Evolutionary conservation across 2,329 filamentous ascomycete species (phyloP).

Genomic region (Nemania abortiva): DNA sequence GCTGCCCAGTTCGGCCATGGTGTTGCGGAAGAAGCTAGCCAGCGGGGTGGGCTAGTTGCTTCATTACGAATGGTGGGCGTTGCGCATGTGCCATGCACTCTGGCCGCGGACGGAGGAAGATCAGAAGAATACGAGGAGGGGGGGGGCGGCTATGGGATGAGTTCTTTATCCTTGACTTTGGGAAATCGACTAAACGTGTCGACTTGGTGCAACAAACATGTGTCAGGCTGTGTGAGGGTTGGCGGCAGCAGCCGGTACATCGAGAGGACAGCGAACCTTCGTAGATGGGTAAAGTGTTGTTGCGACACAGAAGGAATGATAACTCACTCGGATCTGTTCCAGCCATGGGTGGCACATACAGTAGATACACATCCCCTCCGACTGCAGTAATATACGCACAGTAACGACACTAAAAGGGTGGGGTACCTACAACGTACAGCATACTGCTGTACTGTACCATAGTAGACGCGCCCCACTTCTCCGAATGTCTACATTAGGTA

Average conservation of each 20-base stretch:
- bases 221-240: slow-evolving; percentile 14
- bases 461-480: not conserved
- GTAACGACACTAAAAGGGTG: not conserved
- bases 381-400: not conserved
- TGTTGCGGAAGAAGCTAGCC: slow-evolving; percentile 46
- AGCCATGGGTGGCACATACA: not conserved
- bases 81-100: slow-evolving; percentile 23
- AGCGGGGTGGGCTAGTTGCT: slow-evolving; percentile 38
- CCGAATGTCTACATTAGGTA: too few species aligned
- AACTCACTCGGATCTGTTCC: not conserved
- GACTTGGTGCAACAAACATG: slow-evolving; percentile 20
- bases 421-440: not conserved
- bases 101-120: slow-evolving; percentile 13
- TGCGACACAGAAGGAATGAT: not conserved
- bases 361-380: not conserved
- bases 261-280: not conserved
- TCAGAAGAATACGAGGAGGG: not conserved
- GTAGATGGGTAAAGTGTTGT: slow-evolving; percentile 1
- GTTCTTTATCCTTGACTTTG: slow-evolving; percentile 2
- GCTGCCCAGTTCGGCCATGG: slow-evolving; percentile 74
- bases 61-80: slow-evolving; percentile 43
- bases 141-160: not conserved
- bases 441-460: not conserved
- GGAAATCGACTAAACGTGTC: slow-evolving; percentile 10
- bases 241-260: slow-evolving; percentile 7